Evolutionary conservation across 305 asterid species (phyloP).

Genomic region (Rubia balearica): DNA sequence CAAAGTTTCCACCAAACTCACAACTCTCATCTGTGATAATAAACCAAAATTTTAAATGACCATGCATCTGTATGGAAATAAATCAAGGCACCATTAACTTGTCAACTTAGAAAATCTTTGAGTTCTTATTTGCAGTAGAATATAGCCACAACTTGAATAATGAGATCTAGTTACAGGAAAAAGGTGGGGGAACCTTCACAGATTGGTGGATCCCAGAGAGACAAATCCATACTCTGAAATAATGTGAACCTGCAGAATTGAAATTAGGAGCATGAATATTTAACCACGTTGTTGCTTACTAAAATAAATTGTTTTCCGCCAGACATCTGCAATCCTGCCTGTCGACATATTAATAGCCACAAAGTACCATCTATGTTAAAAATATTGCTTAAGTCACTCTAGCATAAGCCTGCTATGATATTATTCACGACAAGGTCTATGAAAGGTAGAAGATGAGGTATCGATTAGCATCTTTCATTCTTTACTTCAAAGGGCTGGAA

Average conservation of each 20-base stretch:
- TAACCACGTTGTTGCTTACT: neutral
- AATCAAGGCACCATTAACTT: slow-evolving; percentile 1
- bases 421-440: neutral
- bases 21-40: slow-evolving; percentile 23
- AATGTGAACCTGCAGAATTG: slow-evolving; percentile 22
- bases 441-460: neutral
- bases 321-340: neutral
- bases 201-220: slow-evolving; percentile 40
- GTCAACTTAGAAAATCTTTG: neutral
- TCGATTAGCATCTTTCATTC: neutral
- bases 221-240: slow-evolving; percentile 39
- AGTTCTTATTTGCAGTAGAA: neutral
- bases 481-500: neutral
- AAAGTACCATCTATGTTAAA: neutral
- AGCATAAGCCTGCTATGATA: slow-evolving; percentile 1
- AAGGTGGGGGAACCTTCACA: slow-evolving; percentile 22
- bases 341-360: neutral
- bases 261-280: neutral
- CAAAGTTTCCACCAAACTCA: slow-evolving; percentile 19
- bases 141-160: slow-evolving; percentile 8
- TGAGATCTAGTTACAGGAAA: slow-evolving; percentile 11
- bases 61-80: slow-evolving; percentile 10
- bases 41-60: slow-evolving; percentile 10
- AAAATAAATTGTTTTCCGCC: neutral
- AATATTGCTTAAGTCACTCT: neutral